phyloP scores from a whole-genome alignment of 192 early-diverging fungal species.

The Phycomyces nitens region DNA sequence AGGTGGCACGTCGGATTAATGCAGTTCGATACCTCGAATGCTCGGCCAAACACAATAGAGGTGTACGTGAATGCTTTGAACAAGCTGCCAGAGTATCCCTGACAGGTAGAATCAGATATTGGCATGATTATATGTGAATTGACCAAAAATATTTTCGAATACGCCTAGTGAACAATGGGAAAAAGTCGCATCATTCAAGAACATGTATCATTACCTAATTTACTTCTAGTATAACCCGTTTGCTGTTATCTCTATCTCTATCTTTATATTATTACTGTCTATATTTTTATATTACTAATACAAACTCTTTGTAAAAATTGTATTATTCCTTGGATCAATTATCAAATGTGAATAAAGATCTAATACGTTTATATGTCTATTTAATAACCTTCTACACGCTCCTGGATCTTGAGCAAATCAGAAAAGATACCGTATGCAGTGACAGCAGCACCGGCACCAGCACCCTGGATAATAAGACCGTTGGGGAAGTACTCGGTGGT shows the following conservation, averaged over 20 bases:
- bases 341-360: no score
- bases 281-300: no score
- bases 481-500: conserved; percentile 93
- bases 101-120: conserved; percentile 18
- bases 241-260: no score
- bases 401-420: conserved; percentile 86
- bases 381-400: conserved; percentile 43
- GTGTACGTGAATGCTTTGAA: conserved; percentile 32
- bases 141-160: not conserved
- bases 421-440: conserved; percentile 98
- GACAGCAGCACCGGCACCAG: conserved; percentile 94
- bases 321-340: no score
- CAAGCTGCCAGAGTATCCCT: conserved; percentile 30
- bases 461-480: conserved; percentile 85
- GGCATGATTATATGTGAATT: no score
- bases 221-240: no score
- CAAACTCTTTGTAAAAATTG: no score
- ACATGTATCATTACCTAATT: no score
- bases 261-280: no score
- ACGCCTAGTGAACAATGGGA: no score
- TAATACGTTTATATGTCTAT: no score
- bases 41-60: conserved; percentile 36
- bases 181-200: no score
- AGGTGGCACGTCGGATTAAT: conserved; percentile 19
- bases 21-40: conserved; percentile 36